These are phyloP conservation scores for Fusarium ambrosium DNA, from an alignment of 2,329 filamentous ascomycete genomes.

Conservation along the genomic window DNA sequence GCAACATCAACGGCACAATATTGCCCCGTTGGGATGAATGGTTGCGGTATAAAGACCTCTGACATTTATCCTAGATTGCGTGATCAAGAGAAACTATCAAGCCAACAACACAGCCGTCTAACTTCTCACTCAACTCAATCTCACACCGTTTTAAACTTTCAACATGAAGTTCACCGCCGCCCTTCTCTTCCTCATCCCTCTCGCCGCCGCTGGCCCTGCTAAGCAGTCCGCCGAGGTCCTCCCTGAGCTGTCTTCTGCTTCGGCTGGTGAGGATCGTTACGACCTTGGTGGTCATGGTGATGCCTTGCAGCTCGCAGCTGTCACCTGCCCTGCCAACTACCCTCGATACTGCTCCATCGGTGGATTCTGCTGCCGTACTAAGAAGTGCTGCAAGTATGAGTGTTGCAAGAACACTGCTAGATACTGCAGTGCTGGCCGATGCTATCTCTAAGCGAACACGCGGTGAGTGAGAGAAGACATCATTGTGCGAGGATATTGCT, in stretches of 20 bases:
- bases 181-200: constrained; percentile 16
- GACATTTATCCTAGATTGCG: neutral
- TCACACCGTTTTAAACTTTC: neutral
- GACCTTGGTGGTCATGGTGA: constrained; percentile 10
- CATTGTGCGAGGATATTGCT: fast-evolving
- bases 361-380: constrained; percentile 27
- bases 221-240: constrained; percentile 18
- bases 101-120: too few species aligned
- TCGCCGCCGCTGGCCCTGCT: constrained; percentile 15
- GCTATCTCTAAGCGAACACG: constrained; percentile 11
- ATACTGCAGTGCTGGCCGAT: constrained; percentile 29
- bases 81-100: neutral
- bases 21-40: constrained; percentile 1
- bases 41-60: constrained; percentile 11
- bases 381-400: constrained; percentile 31
- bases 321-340: constrained; percentile 28
- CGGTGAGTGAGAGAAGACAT: neutral
- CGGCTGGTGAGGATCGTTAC: constrained; percentile 10
- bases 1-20: constrained; percentile 11
- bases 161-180: constrained; percentile 24
- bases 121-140: neutral
- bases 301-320: constrained; percentile 5
- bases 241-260: constrained; percentile 17
- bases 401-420: constrained; percentile 28
- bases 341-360: constrained; percentile 25